Conservation (phyloP, 1,284 basidiomycete genomes). For the Coriolopsis trogii region DNA sequence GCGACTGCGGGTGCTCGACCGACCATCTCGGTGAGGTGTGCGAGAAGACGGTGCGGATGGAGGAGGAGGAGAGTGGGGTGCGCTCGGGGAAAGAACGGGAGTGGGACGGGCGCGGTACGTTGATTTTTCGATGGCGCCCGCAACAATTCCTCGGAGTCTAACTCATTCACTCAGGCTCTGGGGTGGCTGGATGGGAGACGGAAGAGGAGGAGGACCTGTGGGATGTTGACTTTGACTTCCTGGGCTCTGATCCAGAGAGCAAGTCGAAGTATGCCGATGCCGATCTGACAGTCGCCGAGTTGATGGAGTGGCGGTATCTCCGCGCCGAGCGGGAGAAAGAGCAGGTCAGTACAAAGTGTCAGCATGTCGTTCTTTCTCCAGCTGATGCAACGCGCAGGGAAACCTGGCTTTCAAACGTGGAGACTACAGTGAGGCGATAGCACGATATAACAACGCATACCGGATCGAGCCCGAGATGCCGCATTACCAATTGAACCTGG, state of each 20-base stretch:
- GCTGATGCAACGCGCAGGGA: constrained; percentile 44
- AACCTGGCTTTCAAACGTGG: constrained; percentile 65
- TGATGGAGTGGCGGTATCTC: constrained; percentile 71
- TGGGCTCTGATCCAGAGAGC: constrained; percentile 40
- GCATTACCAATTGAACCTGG: constrained; percentile 71
- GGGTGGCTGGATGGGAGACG: constrained; percentile 68
- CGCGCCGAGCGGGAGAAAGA: constrained; percentile 71
- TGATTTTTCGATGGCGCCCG: not conserved
- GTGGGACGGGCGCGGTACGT: constrained; percentile 66
- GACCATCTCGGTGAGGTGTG: constrained; percentile 75
- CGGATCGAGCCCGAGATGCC: constrained; percentile 69
- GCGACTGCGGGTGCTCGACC: constrained; percentile 75
- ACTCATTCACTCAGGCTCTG: constrained; percentile 41
- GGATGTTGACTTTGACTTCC: constrained; percentile 67
- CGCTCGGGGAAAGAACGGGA: constrained; percentile 64
- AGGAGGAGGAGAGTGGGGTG: constrained; percentile 58
- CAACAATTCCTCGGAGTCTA: not conserved
- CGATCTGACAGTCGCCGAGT: constrained; percentile 67
- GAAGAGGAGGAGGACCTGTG: constrained; percentile 73
- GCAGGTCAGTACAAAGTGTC: constrained; percentile 42
- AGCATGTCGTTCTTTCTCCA: not conserved
- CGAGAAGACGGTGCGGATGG: constrained; percentile 67
- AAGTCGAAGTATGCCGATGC: constrained; percentile 42
- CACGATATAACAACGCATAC: constrained; percentile 59
- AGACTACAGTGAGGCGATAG: constrained; percentile 54